These are phyloP conservation scores for Bonia amplexicaulis DNA, from an alignment of 176 grass and related monocot species.

Conservation along the genomic window DNA sequence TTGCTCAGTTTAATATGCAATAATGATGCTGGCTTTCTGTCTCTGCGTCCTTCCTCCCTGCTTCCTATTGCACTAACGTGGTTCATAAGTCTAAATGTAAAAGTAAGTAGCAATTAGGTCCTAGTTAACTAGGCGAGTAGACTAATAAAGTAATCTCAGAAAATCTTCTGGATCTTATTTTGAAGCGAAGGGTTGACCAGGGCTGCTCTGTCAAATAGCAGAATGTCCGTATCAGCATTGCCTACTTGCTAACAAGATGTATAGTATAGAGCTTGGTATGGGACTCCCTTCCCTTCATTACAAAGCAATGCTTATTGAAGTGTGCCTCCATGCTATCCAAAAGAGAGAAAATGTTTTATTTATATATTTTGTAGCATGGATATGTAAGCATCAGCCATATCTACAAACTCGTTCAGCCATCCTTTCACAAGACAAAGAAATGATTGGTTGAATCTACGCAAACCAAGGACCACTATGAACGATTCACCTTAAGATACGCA, in stretches of 20 bases:
- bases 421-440: slow-evolving; percentile 23
- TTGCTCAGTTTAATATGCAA: neutral
- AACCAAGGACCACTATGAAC: slow-evolving; percentile 33
- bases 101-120: slow-evolving; percentile 1
- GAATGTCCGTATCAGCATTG: slow-evolving; percentile 28
- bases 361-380: neutral
- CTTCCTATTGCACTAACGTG: neutral
- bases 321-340: slow-evolving; percentile 22
- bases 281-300: neutral
- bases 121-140: neutral
- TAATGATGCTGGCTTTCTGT: slow-evolving; percentile 10
- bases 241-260: slow-evolving; percentile 10
- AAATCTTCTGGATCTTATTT: slow-evolving; percentile 25
- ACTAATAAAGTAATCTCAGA: slow-evolving; percentile 13
- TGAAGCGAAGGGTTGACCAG: slow-evolving; percentile 36
- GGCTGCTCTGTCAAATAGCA: slow-evolving; percentile 25
- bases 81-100: slow-evolving; percentile 5
- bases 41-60: slow-evolving; percentile 17
- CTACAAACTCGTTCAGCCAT: neutral
- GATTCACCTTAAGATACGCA: slow-evolving; percentile 40
- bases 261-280: slow-evolving; percentile 17
- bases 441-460: slow-evolving; percentile 39
- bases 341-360: neutral
- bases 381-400: slow-evolving; percentile 12
- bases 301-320: neutral